Evolutionary conservation across 208 protist genomes (phyloP), one percentile per base, ranked within the genome.

Genomic region (Endotrypanum monterogeii): DNA sequence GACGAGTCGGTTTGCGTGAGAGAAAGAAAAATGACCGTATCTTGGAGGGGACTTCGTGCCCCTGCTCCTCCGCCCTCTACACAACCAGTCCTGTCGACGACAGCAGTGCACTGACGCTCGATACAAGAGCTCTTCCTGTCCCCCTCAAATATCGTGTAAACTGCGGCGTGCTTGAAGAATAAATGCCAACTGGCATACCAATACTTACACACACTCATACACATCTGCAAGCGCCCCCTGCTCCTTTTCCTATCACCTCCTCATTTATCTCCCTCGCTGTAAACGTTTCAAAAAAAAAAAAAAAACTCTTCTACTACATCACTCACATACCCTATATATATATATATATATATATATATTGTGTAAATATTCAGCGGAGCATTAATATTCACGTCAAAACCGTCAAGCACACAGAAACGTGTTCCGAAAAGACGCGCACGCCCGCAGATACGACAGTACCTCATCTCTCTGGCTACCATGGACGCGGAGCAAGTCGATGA

Each of bases 401-500:
- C 20, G 3, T n/a, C 37, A 50, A 54, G 63, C 20, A 54, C 5
- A 28, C 44, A 3, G 11, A 37, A 5, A 18, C 37, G 7, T 11
- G 8, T 30, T 50, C 61, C 2, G 28, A 32, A 11, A 23, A 68
- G 25, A 52, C 63, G 16, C 39, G 16, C 56, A 67, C 25, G 57
- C 23, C 67, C 57, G 60, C 35, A 28, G 14, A 54, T 28, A 39
- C 39, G 25, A 12, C 16, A 44, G 41, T 39, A 67, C 6, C 7
- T 2, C 28, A 46, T 51, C 66, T 71, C 50, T 57, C 35, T 16
- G 41, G 50, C 48, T 9, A 30, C 66, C 61, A 80, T 80, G 76
- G 62, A 52, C n/a, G 25, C 76, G 11, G 73, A 78, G 67, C 61
- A 78, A 20, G 90, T 94, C 41, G 83, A 71, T 7, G 85, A 96